Conservation (phyloP, 2,329 filamentous ascomycete species). For the Cryphonectria parasitica region DNA sequence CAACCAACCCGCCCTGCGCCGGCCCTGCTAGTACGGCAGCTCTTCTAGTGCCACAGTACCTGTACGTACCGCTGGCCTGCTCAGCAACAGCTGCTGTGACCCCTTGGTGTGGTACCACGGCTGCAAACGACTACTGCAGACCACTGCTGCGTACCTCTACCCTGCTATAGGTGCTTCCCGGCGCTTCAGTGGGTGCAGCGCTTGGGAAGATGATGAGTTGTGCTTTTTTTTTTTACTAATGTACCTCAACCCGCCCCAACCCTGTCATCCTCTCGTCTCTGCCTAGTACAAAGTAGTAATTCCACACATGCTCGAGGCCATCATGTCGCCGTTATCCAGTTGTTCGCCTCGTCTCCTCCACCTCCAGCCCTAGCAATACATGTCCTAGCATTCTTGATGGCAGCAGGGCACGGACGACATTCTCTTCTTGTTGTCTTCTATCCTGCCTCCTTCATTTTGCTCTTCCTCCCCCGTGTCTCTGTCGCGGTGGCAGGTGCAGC, state of each 20-base stretch:
- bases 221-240: background rate
- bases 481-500: background rate
- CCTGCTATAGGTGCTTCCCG: background rate
- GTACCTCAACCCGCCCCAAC: constrained; percentile 1
- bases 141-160: background rate
- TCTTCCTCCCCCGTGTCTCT: background rate
- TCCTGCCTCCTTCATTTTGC: background rate
- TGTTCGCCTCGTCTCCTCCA: constrained; percentile 1
- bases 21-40: background rate
- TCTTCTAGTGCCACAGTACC: background rate
- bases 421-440: background rate
- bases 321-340: background rate
- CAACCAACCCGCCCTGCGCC: background rate
- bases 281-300: background rate
- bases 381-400: background rate
- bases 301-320: background rate
- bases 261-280: background rate
- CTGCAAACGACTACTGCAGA: background rate
- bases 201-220: background rate
- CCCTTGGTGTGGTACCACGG: background rate
- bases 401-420: constrained; percentile 7
- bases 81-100: background rate
- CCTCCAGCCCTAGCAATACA: background rate
- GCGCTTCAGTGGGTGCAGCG: constrained; percentile 1
- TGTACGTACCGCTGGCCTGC: background rate